Conservation (phyloP, 139 green algal species). For the Microglena sp. region DNA sequence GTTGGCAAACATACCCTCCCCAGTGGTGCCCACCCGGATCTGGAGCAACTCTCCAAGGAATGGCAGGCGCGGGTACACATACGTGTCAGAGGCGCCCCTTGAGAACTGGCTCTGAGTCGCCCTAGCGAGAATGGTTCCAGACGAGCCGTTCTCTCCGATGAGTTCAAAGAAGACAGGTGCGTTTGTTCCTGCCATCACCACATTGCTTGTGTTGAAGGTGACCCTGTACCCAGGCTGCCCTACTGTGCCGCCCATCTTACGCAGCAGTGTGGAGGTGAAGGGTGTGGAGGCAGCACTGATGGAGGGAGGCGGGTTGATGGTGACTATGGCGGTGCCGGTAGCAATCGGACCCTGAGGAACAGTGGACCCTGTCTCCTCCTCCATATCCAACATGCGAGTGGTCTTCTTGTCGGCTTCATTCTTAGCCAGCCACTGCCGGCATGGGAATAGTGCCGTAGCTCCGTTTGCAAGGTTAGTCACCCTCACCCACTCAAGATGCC, state of each 20-base stretch:
- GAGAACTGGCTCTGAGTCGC: slow-evolving; percentile 26
- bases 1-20: slow-evolving; percentile 39
- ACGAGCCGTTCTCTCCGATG: slow-evolving; percentile 46
- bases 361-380: neutral
- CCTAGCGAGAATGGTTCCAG: slow-evolving; percentile 27
- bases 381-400: slow-evolving; percentile 14
- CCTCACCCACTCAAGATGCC: slow-evolving; percentile 44
- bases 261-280: slow-evolving; percentile 15
- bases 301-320: neutral
- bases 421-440: slow-evolving; percentile 31
- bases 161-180: slow-evolving; percentile 60
- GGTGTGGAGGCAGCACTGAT: neutral
- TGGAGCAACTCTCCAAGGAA: slow-evolving; percentile 40
- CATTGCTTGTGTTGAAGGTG: slow-evolving; percentile 39
- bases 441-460: slow-evolving; percentile 30
- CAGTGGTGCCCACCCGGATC: slow-evolving; percentile 45
- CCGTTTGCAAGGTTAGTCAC: slow-evolving; percentile 43
- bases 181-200: slow-evolving; percentile 23
- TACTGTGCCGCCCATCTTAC: slow-evolving; percentile 17
- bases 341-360: neutral
- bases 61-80: slow-evolving; percentile 48
- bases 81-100: slow-evolving; percentile 30
- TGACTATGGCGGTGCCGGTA: neutral
- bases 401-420: slow-evolving; percentile 25
- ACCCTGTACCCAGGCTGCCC: slow-evolving; percentile 41